Evolutionary conservation across 2,329 filamentous ascomycete genomes (phyloP), one percentile per base, ranked within the genome.

Genomic region (Juglanconis juglandina): DNA sequence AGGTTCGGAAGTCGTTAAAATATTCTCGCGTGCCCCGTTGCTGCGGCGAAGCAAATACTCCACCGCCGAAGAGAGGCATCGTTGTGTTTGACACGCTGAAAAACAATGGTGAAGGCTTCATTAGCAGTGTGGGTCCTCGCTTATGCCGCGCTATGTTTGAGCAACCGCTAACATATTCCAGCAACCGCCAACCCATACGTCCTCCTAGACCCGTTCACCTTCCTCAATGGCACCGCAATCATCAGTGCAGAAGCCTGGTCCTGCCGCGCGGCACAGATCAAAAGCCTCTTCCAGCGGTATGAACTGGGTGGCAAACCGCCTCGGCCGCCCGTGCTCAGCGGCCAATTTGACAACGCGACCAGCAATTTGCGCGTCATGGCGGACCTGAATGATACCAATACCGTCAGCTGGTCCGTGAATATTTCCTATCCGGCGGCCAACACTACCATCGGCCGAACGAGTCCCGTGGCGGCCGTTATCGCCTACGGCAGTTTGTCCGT

Each of bases 401-500:
- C 68, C 51, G 70, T 73, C 60, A 69, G 68, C 13, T 73, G 72
- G 66, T 65, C 67, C 8, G 71, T 69, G 14, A 68, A 63, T 46
- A 69, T 74, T 58, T 61, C 54, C 13, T 63, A 65, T 66, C 72
- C 7, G 71, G 69, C 4, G 75, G 76, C 4, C 76, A 76, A 67
- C 79, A 79, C 3, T 32, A 50, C 47, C 30, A 30, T 14, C 32
- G 32, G 47, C 47, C 30, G 17, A 10, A 50, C 47, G 11, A 30
- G 47, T 7, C 47, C 33, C 5, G 47, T 50, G 11, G 47, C 47
- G n/a, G 80, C 79, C 54, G 76, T 82, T 68, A 81, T 82, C 63
- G 77, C 75, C 35, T 79, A 75, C 56, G 79, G 77, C 8, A 73
- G 65, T 10, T 66, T 75, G 4, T 77, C 73, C 60, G 74, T 82